Evolutionary conservation across 192 early-diverging fungal species (phyloP).

Genomic region (Kappamyces sp.): DNA sequence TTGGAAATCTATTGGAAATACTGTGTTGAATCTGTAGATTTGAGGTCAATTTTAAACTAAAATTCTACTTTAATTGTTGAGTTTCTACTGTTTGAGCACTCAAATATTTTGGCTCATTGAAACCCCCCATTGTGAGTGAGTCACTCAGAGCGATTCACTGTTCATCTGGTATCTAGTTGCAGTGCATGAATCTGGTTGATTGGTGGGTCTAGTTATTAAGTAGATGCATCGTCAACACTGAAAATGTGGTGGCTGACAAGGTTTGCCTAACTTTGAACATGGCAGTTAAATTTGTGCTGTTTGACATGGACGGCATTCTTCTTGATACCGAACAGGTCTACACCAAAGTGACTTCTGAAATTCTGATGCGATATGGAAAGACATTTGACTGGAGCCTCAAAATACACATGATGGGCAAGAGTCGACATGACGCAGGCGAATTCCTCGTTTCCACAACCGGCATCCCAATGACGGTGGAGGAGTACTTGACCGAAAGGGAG

Average conservation of each 20-base stretch:
- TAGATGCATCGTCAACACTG: conserved; percentile 25
- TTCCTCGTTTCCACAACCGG: conserved; percentile 65
- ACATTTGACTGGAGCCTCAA: conserved; percentile 36
- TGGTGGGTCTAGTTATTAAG: too few relatives aligned
- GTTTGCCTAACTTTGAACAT: background rate
- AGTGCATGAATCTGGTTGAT: too few relatives aligned
- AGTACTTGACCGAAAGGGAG: conserved; percentile 65
- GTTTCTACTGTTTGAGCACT: too few relatives aligned
- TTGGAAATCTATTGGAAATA: too few relatives aligned
- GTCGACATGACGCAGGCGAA: conserved; percentile 28
- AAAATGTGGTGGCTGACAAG: background rate
- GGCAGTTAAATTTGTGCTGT: conserved; percentile 17
- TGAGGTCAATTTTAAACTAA: too few relatives aligned
- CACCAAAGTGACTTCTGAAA: conserved; percentile 73
- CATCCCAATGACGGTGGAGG: conserved; percentile 70
- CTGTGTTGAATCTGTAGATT: too few relatives aligned
- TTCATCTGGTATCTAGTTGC: too few relatives aligned
- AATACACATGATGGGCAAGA: conserved; percentile 30
- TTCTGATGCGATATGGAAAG: conserved; percentile 68
- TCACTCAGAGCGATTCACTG: too few relatives aligned
- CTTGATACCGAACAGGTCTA: conserved; percentile 86
- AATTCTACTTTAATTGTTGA: too few relatives aligned
- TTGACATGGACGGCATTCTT: conserved; percentile 42
- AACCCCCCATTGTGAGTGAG: too few relatives aligned
- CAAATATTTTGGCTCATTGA: too few relatives aligned